Base-by-base conservation (phyloP, 805 yeast species). In the Wilhelminamyces savonicus region DNA sequence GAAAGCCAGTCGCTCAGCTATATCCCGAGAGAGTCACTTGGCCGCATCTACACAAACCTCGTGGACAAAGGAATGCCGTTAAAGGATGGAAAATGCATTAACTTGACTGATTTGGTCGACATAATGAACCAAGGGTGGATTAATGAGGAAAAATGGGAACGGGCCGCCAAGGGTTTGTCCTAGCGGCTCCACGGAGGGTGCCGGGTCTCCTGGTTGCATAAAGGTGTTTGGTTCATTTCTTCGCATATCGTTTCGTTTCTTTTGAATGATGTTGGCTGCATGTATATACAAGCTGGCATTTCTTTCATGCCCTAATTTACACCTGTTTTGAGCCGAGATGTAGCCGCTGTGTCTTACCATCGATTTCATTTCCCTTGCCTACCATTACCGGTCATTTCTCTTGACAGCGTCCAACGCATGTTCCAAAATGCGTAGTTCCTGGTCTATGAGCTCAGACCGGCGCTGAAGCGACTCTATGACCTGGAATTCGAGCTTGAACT, bases 121-220 rank as follows among this genome's bases (percentile, higher is more conserved):
- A 72, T 88, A 15, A 70, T 88, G 24, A 77, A 84, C 44, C 74
- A 82, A 3, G 96, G 96, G 13, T 88, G 97, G 97, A 68, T 71
- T 11, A 78, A 76, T 36, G 76, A 76, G 14, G 85, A 79, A 29
- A 74, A 76, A 41, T 88, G 92, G 90, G 80, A 73, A 34, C 57
- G 67, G 21, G 71, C 71, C 4, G 66, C 67, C 4, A 48, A 44
- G 19, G 69, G 69, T 2, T 40, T 62, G 29, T 48, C 66, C 4
- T 57, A 36, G 29, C 3, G 17, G 21, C 4, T n/a, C n/a, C n/a
- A n/a, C n/a, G n/a, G n/a, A n/a, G n/a, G n/a, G n/a, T n/a, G n/a
- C n/a, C n/a, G n/a, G 15, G 7, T 20, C 11, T 23, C 10, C 6
- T 31, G 15, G 7, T 15, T 21, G 13, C 21, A 11, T 19, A 11